These are phyloP conservation scores for Teunomyces aglyptinius DNA, from an alignment of 805 yeast species.

Conservation along the genomic window DNA sequence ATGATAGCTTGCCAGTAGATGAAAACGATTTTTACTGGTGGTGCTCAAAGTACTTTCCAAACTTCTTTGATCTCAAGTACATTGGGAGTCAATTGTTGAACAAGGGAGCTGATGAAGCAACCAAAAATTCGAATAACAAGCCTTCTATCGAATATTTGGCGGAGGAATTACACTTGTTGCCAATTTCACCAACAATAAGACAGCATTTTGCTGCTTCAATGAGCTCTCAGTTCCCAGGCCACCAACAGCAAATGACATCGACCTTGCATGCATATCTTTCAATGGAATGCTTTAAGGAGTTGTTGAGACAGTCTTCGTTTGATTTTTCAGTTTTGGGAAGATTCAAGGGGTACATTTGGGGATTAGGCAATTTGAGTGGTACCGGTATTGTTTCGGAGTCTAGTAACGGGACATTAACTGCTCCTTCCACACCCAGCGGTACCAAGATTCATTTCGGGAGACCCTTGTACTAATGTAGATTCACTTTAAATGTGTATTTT, in stretches of 20 bases:
- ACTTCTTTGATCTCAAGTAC: conserved; percentile 75
- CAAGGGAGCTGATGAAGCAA: conserved; percentile 13
- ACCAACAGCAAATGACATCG: conserved; percentile 40
- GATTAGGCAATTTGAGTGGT: conserved; percentile 35
- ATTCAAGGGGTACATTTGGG: conserved; percentile 53
- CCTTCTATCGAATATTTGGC: conserved; percentile 62
- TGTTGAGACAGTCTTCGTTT: conserved; percentile 31
- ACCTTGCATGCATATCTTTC: conserved; percentile 63
- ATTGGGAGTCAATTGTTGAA: conserved; percentile 38
- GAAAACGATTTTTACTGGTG: conserved; percentile 76
- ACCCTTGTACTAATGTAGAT: conserved; percentile 9
- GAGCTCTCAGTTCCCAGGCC: conserved; percentile 17
- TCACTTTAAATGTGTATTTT: conserved; percentile 2
- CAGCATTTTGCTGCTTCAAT: conserved; percentile 19
- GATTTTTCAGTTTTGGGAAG: conserved; percentile 25
- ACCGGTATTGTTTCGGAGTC: conserved; percentile 5
- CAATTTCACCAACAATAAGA: conserved; percentile 51
- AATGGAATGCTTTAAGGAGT: conserved; percentile 62
- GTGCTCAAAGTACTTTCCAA: conserved; percentile 73
- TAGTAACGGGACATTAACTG: conserved; percentile 6
- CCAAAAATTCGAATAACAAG: conserved; percentile 24
- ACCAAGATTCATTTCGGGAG: conserved; percentile 32
- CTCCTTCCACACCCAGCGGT: conserved; percentile 26
- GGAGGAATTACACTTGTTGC: conserved; percentile 63
- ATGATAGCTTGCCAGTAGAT: conserved; percentile 73